Percentiles rank a stretch among this genome's conserved stretches.
phyloP scores from a whole-genome alignment of 495 filamentous ascomycete species.

The Cryomyces antarcticus region DNA sequence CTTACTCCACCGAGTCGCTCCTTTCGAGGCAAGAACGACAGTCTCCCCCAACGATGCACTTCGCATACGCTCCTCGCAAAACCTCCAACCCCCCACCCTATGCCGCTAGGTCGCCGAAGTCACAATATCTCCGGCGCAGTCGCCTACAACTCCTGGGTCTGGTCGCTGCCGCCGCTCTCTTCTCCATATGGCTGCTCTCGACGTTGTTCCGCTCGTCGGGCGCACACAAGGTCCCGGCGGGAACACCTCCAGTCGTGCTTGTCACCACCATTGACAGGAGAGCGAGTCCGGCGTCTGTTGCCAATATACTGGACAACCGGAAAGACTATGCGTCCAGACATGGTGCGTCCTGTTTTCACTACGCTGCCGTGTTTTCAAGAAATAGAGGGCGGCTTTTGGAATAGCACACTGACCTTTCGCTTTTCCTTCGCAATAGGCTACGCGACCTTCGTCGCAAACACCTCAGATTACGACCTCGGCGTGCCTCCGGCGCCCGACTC shows the following conservation, averaged over 20 bases:
- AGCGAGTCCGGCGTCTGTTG: constrained; percentile 38
- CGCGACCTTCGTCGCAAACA: constrained; percentile 57
- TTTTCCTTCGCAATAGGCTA: constrained; percentile 39
- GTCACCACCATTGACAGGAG: constrained; percentile 64
- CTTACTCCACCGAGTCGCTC: not conserved
- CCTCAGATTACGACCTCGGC: constrained; percentile 52
- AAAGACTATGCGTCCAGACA: constrained; percentile 71
- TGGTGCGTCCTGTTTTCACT: constrained; percentile 35
- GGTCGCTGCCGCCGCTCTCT: constrained; percentile 31
- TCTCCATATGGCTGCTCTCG: constrained; percentile 42
- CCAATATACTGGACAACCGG: constrained; percentile 62
- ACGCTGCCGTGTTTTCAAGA: no score
- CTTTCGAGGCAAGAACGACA: not conserved
- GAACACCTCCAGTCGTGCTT: constrained; percentile 62
- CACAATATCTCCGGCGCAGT: constrained; percentile 37
- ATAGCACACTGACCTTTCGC: no score
- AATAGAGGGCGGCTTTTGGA: no score
- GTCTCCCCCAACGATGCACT: constrained; percentile 43
- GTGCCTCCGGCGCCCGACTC: constrained; percentile 33
- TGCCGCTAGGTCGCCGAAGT: constrained; percentile 32
- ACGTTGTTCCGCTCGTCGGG: constrained; percentile 24
- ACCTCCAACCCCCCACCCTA: constrained; percentile 46
- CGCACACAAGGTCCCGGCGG: constrained; percentile 30
- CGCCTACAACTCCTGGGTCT: constrained; percentile 44
- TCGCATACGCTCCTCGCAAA: constrained; percentile 73